Conservation (phyloP, 176 grass and related monocot species). For the bread wheat (Triticum aestivum) region IWGSC_CS_RefSeq_v2.1 NC_057803.1:593354954-593355453, state of each 20-base stretch:
- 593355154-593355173: conserved; percentile 30
- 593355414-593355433: conserved; percentile 46
- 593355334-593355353: conserved; percentile 22
- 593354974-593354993: not conserved
- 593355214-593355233: conserved; percentile 3
- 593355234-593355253: not conserved
- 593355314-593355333: not conserved
- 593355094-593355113: not conserved
- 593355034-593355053: not conserved
- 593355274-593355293: not conserved
- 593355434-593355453: conserved; percentile 70
- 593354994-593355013: conserved; percentile 26
- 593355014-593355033: not conserved
- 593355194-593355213: conserved; percentile 27
- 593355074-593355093: not conserved
- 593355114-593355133: conserved; percentile 3
- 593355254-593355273: conserved; percentile 8
- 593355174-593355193: conserved; percentile 28
- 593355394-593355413: conserved; percentile 21
- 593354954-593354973: not conserved
- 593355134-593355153: not conserved
- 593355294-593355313: conserved; percentile 15
- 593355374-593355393: conserved; percentile 50
- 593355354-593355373: conserved; percentile 40
- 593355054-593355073: not conserved